Percentiles rank a stretch among this genome's conserved stretches.
Conservation (phyloP, 768 basidiomycete genomes). For the Tulasnella sp. region DNA sequence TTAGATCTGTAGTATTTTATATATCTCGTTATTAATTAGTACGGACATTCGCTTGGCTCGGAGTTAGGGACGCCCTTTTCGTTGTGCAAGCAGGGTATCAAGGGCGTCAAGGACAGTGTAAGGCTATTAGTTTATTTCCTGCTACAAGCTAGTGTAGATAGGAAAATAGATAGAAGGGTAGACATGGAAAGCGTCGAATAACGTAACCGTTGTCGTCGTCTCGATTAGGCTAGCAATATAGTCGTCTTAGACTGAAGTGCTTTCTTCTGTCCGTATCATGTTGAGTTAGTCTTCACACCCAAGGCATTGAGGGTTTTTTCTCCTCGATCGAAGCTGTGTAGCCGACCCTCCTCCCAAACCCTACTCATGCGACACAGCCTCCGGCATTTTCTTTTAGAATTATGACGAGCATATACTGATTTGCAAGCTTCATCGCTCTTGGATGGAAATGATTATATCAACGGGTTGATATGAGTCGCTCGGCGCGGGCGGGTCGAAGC, state of each 20-base stretch:
- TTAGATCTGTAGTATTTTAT: not conserved
- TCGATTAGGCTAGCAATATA: not conserved
- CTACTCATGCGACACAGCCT: not conserved
- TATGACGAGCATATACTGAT: not conserved
- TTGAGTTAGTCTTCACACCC: not conserved
- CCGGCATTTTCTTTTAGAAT: not conserved
- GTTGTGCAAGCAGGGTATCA: not conserved
- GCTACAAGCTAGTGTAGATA: not conserved
- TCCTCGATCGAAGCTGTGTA: not conserved
- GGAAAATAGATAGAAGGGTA: not conserved
- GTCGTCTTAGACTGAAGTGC: no score
- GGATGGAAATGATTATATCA: not conserved
- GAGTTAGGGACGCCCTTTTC: not conserved
- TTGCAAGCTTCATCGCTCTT: not conserved
- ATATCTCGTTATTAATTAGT: not conserved
- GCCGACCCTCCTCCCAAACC: not conserved
- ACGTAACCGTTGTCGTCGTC: not conserved
- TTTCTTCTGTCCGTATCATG: not conserved
- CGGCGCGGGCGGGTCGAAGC: not conserved
- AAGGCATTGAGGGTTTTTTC: not conserved
- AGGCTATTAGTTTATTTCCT: not conserved
- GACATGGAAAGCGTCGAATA: not conserved
- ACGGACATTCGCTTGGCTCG: not conserved
- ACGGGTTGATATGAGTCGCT: not conserved
- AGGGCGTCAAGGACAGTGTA: not conserved